phyloP scores from a whole-genome alignment of 2,329 filamentous ascomycete genomes.

The Rutstroemia sp. region DNA sequence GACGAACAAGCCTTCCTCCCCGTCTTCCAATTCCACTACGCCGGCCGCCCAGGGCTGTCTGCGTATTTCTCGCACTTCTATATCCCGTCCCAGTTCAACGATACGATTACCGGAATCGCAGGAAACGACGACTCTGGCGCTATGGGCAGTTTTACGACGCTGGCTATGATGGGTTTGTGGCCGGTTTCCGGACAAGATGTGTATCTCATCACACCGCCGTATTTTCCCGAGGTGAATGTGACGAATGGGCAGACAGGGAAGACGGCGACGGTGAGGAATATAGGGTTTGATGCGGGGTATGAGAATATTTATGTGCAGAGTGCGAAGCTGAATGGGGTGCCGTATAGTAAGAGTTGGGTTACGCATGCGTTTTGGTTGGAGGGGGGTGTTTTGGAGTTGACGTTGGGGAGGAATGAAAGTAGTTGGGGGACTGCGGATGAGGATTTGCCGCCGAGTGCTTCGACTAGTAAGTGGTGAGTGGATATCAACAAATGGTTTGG shows the following conservation, averaged over 20 bases:
- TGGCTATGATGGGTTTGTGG: slow-evolving; percentile 41
- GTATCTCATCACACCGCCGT: slow-evolving; percentile 62
- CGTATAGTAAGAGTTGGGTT: slow-evolving; percentile 60
- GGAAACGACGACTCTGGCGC: slow-evolving; percentile 66
- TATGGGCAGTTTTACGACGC: slow-evolving; percentile 36
- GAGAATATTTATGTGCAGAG: slow-evolving; percentile 56
- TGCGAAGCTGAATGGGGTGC: slow-evolving; percentile 52
- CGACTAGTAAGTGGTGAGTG: no score
- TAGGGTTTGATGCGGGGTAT: slow-evolving; percentile 55
- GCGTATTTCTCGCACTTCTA: slow-evolving; percentile 51
- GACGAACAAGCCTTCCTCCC: slow-evolving; percentile 60
- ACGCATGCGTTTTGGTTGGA: slow-evolving; percentile 60
- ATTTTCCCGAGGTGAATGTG: slow-evolving; percentile 53
- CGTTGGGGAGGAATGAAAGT: slow-evolving; percentile 54
- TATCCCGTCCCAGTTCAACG: slow-evolving; percentile 56
- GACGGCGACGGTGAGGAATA: slow-evolving; percentile 49
- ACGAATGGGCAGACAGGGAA: slow-evolving; percentile 49
- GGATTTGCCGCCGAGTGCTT: slow-evolving; percentile 54
- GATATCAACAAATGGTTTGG: no score
- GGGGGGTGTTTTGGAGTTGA: slow-evolving; percentile 56
- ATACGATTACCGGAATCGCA: slow-evolving; percentile 51
- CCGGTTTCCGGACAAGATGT: slow-evolving; percentile 64
- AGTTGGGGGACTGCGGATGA: slow-evolving; percentile 51
- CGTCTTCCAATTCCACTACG: slow-evolving; percentile 65
- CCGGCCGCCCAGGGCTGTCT: slow-evolving; percentile 44